A percentile compares a stretch with the other conserved stretches of the same genome.
Conservation (phyloP, 177 flowering plant genomes). For the Vitis hybrid region DNA sequence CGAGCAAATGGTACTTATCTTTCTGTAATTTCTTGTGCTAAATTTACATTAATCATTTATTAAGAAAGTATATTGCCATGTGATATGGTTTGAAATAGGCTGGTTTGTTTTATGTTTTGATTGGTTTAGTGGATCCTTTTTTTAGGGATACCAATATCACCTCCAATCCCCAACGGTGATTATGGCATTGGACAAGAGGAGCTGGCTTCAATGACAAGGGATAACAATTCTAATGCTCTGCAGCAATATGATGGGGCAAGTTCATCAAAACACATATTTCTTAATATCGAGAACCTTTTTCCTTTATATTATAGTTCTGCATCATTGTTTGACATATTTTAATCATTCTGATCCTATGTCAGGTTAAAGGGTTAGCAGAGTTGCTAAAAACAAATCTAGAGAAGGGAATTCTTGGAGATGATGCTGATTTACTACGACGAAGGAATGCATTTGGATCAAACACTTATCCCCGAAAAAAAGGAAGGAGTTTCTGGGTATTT, state of each 20-base stretch:
- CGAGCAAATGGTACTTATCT: conserved; percentile 42
- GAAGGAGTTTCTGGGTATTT: conserved; percentile 73
- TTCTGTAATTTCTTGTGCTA: neutral
- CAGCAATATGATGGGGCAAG: conserved; percentile 75
- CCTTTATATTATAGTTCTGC: neutral
- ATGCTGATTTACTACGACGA: conserved; percentile 52
- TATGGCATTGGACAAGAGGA: conserved; percentile 59
- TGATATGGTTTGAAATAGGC: neutral
- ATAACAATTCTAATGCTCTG: conserved; percentile 47
- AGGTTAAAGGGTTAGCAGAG: conserved; percentile 69
- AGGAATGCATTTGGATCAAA: conserved; percentile 74
- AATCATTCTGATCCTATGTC: neutral
- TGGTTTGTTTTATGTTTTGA: neutral
- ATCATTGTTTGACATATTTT: neutral
- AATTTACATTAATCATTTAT: neutral
- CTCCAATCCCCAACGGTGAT: conserved; percentile 35
- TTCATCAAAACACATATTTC: conserved; percentile 9
- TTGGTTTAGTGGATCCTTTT: neutral
- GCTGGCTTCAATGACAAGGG: conserved; percentile 60
- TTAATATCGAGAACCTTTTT: neutral
- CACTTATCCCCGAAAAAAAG: conserved; percentile 82
- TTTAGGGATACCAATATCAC: conserved; percentile 24
- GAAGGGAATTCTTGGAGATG: conserved; percentile 78
- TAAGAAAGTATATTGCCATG: neutral
- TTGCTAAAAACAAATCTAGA: conserved; percentile 60